phyloP scores from a whole-genome alignment of 2,329 filamentous ascomycete genomes.

The Penicillium sp. region DNA sequence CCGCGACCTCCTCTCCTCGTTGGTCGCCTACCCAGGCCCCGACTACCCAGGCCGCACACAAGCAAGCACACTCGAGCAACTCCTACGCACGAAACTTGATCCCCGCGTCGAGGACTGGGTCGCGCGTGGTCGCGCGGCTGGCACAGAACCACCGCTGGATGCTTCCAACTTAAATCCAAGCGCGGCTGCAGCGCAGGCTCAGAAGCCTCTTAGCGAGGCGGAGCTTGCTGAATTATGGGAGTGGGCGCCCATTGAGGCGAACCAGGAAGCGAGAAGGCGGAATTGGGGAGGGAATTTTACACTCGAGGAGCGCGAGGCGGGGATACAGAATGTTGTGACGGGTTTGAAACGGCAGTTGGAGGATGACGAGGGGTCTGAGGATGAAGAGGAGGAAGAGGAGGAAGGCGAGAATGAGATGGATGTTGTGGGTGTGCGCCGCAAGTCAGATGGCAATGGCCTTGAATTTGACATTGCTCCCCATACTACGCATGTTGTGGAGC shows the following conservation, averaged over 20 bases:
- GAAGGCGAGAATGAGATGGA: slow-evolving; percentile 43
- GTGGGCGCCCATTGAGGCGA: slow-evolving; percentile 49
- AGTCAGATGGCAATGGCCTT: slow-evolving; percentile 28
- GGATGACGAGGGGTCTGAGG: slow-evolving; percentile 50
- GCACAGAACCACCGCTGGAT: slow-evolving; percentile 9
- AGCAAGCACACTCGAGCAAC: slow-evolving; percentile 55
- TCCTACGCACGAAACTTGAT: slow-evolving; percentile 79
- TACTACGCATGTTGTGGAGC: slow-evolving; percentile 19
- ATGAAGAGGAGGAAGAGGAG: slow-evolving; percentile 49
- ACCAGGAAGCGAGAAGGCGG: slow-evolving; percentile 42
- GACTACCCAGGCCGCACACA: slow-evolving; percentile 67
- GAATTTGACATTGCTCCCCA: slow-evolving; percentile 34
- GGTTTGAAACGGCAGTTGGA: slow-evolving; percentile 58
- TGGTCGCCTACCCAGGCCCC: slow-evolving; percentile 70
- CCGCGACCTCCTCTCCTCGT: slow-evolving; percentile 60
- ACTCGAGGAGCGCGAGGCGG: slow-evolving; percentile 61
- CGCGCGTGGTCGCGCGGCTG: slow-evolving; percentile 53
- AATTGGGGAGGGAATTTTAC: slow-evolving; percentile 65
- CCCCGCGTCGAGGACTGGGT: slow-evolving; percentile 71
- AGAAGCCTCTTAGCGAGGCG: slow-evolving; percentile 36
- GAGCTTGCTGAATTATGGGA: slow-evolving; percentile 59
- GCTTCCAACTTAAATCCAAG: slow-evolving; percentile 9
- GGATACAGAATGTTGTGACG: slow-evolving; percentile 65
- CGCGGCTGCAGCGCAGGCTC: slow-evolving; percentile 15
- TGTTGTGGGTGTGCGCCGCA: slow-evolving; percentile 34